phyloP scores from a whole-genome alignment of 1,284 basidiomycete species.

The Ceratorhiza oryzae-sativae region DNA sequence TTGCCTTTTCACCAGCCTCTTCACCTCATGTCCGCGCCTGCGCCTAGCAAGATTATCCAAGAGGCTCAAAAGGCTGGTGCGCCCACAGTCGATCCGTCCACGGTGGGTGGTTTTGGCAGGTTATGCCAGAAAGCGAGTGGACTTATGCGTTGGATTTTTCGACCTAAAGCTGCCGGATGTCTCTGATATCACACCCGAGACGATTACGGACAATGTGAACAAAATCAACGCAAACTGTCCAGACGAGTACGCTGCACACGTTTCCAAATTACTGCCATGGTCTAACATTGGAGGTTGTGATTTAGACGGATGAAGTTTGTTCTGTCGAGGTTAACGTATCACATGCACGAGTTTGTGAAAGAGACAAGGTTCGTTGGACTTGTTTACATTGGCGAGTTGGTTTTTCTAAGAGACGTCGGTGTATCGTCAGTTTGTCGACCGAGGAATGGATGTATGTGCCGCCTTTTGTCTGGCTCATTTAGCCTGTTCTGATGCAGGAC shows the following conservation, averaged over 20 bases:
- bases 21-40: neutral
- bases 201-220: conserved; percentile 63
- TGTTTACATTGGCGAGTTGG: neutral
- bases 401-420: neutral
- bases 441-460: conserved; percentile 77
- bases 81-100: conserved; percentile 36
- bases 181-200: conserved; percentile 54
- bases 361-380: conserved; percentile 62
- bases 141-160: neutral
- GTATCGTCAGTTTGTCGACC: conserved; percentile 63
- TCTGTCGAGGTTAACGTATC: conserved; percentile 60
- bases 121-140: neutral
- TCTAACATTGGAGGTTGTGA: neutral
- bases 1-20: neutral
- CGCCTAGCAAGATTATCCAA: conserved; percentile 42
- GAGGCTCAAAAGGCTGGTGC: conserved; percentile 45
- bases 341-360: conserved; percentile 73
- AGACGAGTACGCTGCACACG: conserved; percentile 52
- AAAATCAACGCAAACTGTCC: conserved; percentile 57
- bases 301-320: conserved; percentile 56
- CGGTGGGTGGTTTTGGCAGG: neutral
- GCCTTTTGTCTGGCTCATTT: neutral
- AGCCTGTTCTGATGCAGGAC: neutral
- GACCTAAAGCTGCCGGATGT: conserved; percentile 60
- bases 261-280: neutral